Evolutionary conservation across 495 filamentous ascomycete genomes (phyloP).

Genomic region (Cenococcum geophilum): DNA sequence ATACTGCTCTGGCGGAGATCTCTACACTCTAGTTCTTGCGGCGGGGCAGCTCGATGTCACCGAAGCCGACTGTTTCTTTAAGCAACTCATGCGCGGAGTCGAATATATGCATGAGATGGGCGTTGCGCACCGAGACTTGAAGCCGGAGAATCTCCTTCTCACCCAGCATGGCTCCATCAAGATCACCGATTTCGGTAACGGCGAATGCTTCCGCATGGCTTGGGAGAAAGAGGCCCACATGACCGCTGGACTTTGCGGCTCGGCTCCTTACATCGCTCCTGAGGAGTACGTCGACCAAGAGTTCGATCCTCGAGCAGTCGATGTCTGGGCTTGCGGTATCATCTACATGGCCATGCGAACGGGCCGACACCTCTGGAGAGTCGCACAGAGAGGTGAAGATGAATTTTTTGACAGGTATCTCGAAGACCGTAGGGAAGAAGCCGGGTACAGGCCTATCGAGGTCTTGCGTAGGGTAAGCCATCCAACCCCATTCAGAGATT

Average conservation of each 20-base stretch:
- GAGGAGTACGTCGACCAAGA: conserved; percentile 94
- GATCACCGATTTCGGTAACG: conserved; percentile 98
- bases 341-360: conserved; percentile 99
- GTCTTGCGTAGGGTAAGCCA: conserved; percentile 82
- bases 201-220: conserved; percentile 99
- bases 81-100: conserved; percentile 98
- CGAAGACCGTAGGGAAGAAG: conserved; percentile 84
- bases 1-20: conserved; percentile 92
- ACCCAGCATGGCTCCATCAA: conserved; percentile 93
- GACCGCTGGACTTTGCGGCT: conserved; percentile 94
- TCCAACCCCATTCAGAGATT: neutral
- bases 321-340: conserved; percentile 96
- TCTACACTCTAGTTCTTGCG: conserved; percentile 89
- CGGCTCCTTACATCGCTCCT: conserved; percentile 93
- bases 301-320: conserved; percentile 93
- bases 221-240: conserved; percentile 98
- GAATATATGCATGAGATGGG: conserved; percentile 99
- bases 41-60: conserved; percentile 87
- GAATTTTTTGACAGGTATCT: conserved; percentile 95
- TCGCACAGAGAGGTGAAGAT: conserved; percentile 90
- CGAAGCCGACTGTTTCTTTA: conserved; percentile 98
- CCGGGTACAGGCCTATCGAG: conserved; percentile 94
- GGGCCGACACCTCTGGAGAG: conserved; percentile 90
- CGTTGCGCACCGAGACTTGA: conserved; percentile 93
- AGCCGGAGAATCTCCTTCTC: conserved; percentile 93